phyloP scores from a whole-genome alignment of 2,329 filamentous ascomycete genomes.

The Calonectria henricotiae region DNA sequence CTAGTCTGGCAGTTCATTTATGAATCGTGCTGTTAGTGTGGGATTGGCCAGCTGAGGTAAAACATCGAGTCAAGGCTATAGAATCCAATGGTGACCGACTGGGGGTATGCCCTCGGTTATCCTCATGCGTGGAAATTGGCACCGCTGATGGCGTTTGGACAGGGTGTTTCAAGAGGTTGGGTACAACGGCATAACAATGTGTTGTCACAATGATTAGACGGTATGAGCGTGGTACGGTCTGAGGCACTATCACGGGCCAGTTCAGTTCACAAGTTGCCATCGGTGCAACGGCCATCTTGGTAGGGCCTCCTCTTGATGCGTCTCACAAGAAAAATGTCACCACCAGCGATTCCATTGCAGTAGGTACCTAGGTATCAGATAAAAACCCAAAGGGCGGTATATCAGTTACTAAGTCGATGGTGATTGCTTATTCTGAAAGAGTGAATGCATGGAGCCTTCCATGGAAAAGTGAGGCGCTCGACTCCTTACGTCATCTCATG shows the following conservation, averaged over 20 bases:
- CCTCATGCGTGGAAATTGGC: not conserved
- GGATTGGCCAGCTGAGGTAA: not conserved
- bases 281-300: not conserved
- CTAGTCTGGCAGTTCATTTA: not conserved
- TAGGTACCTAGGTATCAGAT: not conserved
- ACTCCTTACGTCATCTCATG: conserved; percentile 35
- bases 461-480: conserved; percentile 9
- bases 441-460: conserved; percentile 18
- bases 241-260: not conserved
- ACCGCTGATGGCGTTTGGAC: not conserved
- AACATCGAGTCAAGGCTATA: not conserved
- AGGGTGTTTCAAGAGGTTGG: conserved; percentile 8
- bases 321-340: not conserved
- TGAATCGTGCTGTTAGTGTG: conserved; percentile 1
- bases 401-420: not conserved
- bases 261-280: not conserved
- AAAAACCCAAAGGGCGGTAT: not conserved
- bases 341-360: too few species aligned
- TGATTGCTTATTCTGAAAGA: conserved; percentile 3
- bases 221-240: not conserved
- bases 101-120: not conserved
- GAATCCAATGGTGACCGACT: not conserved
- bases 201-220: not conserved
- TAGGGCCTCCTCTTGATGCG: not conserved
- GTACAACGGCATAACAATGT: conserved; percentile 6